Evolutionary conservation across 495 filamentous ascomycete genomes (phyloP).

Genomic region (Chaetomium tenue): DNA sequence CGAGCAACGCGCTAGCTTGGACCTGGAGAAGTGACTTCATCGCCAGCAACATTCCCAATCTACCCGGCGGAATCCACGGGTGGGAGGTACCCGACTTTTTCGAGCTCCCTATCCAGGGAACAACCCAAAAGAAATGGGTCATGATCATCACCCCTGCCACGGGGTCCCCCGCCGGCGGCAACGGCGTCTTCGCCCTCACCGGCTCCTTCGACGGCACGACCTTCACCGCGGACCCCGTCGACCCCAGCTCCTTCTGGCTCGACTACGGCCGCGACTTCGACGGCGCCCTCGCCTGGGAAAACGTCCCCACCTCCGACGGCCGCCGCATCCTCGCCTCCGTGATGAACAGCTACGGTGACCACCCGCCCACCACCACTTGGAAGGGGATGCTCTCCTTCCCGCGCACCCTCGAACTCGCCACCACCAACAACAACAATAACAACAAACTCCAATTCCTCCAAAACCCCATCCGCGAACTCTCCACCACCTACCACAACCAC

Average conservation of each 20-base stretch:
- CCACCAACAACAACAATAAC: not conserved
- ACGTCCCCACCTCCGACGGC: not conserved
- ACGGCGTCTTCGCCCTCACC: slow-evolving; percentile 6
- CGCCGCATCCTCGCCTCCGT: slow-evolving; percentile 3
- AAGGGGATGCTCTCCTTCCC: slow-evolving; percentile 10
- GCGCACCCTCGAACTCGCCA: slow-evolving; percentile 6
- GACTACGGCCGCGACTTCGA: slow-evolving; percentile 12
- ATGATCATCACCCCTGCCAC: slow-evolving; percentile 6
- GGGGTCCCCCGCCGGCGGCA: not conserved
- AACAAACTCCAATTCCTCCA: slow-evolving; percentile 5
- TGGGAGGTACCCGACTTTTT: slow-evolving; percentile 11
- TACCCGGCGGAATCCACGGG: slow-evolving; percentile 6
- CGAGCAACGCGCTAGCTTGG: slow-evolving; percentile 1
- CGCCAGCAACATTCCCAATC: not conserved
- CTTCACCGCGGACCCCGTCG: slow-evolving; percentile 5
- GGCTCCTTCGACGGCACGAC: not conserved
- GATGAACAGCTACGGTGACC: slow-evolving; percentile 6
- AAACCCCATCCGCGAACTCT: too few species aligned
- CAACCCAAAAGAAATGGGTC: slow-evolving; percentile 4
- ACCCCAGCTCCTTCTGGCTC: slow-evolving; percentile 7
- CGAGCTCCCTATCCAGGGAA: slow-evolving; percentile 2
- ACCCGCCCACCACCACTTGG: slow-evolving; percentile 1
- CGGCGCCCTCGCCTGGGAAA: slow-evolving; percentile 5
- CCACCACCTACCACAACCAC: too few species aligned
- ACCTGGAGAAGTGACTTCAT: slow-evolving; percentile 9